These are phyloP conservation scores for Tephrocybe sp. DNA, from an alignment of 768 basidiomycete genomes.

Conservation along the genomic window DNA sequence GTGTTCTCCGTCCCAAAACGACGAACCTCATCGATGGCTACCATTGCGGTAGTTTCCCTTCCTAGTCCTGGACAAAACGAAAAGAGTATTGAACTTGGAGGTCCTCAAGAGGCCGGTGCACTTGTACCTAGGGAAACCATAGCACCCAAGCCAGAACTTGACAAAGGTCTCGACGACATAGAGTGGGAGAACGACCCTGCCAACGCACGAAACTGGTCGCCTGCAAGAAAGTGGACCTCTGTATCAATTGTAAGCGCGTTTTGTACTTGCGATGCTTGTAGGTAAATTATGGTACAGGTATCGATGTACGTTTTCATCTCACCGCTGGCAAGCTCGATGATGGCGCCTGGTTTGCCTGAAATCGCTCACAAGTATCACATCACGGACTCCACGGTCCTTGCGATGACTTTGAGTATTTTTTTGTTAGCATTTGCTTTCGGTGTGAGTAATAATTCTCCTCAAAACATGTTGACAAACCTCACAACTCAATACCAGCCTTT, in stretches of 20 bases:
- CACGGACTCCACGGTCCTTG: conserved; percentile 49
- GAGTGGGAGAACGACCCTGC: conserved; percentile 58
- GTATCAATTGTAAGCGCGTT: conserved; percentile 43
- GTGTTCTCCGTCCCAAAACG: too few species aligned
- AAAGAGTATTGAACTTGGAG: neutral
- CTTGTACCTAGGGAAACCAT: neutral
- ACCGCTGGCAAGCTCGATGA: conserved; percentile 53
- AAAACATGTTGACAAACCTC: neutral
- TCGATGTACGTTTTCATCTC: conserved; percentile 59
- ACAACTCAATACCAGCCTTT: conserved; percentile 42
- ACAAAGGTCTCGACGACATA: conserved; percentile 43
- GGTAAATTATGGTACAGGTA: conserved; percentile 33
- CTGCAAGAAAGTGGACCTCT: conserved; percentile 56
- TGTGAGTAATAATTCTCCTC: conserved; percentile 26
- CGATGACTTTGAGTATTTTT: conserved; percentile 65
- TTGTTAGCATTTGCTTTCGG: conserved; percentile 67
- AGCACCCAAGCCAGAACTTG: conserved; percentile 10
- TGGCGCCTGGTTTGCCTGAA: conserved; percentile 67
- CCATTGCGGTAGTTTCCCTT: too few species aligned
- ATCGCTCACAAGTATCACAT: conserved; percentile 54
- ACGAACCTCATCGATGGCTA: too few species aligned
- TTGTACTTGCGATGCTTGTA: neutral
- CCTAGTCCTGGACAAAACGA: too few species aligned
- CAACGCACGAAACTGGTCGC: conserved; percentile 71
- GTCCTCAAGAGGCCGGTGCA: neutral